Evolutionary conservation across 2,329 filamentous ascomycete genomes (phyloP), one percentile per base, ranked within the genome.

Genomic region (Botrytis hyacinthi): DNA sequence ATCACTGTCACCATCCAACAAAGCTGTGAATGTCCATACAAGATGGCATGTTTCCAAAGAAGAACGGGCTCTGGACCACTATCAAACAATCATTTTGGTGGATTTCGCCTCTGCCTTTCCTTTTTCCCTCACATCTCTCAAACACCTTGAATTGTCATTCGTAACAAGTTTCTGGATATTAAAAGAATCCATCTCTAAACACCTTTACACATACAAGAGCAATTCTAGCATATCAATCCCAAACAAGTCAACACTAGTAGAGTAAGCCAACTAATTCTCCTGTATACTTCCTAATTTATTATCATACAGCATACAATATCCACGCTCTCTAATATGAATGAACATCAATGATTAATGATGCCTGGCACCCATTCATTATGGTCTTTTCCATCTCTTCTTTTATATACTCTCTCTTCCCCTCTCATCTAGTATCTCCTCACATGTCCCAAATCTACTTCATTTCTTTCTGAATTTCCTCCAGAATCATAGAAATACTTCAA

Each of bases 141-240:
- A 57, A 57, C 0, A 32, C 4, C 8, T 29, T 29, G 8, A 0
- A 1, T 29, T 29, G 6, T 8, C 16, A 8, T 8, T 29, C 0
- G 14, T 18, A 57, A 57, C 16, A 18, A 57, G 14, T 29, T 18
- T 18, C n/a, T 18, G 16, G 16, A 18, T 7, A 54, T n/a, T 16
- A 5, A 14, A 6, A 54, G 12, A n/a, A 16, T n/a, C 26, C 12
- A 16, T 3, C 12, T 7, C 26, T n/a, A 6, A 3, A 16, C 20
- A 29, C 1, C n/a, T 57, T 1, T 29, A 29, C 18, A 29, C 14
- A 29, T 9, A 18, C 3, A 18, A 9, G 14, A 8, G 29, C 0
- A 8, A 29, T 18, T 9, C 1, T 9, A 29, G 0, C 14, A 18
- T 9, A 57, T 57, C 16, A 32, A 57, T 14, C 6, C n/a, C 4